Conservation (phyloP, 2,329 filamentous ascomycete species). For the Fusarium sp. region DNA sequence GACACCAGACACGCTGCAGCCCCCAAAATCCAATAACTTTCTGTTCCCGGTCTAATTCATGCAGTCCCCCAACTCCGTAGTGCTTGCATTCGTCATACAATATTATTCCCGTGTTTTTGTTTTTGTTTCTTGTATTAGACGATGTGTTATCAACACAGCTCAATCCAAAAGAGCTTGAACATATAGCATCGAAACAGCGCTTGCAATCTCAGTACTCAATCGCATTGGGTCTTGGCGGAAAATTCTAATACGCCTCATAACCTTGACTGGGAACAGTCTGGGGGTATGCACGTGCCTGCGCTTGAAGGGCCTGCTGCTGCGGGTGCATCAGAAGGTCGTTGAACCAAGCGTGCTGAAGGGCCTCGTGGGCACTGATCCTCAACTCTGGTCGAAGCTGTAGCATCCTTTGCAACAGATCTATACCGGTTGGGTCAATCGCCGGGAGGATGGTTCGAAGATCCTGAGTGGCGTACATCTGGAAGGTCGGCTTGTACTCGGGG, state of each 20-base stretch:
- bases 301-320: slow-evolving; percentile 58
- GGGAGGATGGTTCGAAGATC: slow-evolving; percentile 88
- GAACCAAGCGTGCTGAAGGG: slow-evolving; percentile 94
- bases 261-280: slow-evolving; percentile 56
- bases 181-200: slow-evolving; percentile 5
- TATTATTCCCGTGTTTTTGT: slow-evolving; percentile 26
- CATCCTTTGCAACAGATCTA: slow-evolving; percentile 91
- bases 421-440: slow-evolving; percentile 87
- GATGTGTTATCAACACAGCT: slow-evolving; percentile 15
- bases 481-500: slow-evolving; percentile 97
- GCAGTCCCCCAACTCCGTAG: slow-evolving; percentile 42
- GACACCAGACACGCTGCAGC: slow-evolving; percentile 18
- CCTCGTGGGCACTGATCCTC: slow-evolving; percentile 87
- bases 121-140: slow-evolving; percentile 6
- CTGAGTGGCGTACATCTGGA: slow-evolving; percentile 94
- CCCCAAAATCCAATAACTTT: slow-evolving; percentile 37
- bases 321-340: slow-evolving; percentile 74
- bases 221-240: neutral
- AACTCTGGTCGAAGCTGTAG: slow-evolving; percentile 93
- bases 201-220: slow-evolving; percentile 8
- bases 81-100: slow-evolving; percentile 31
- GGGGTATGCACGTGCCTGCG: slow-evolving; percentile 57
- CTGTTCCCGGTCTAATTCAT: slow-evolving; percentile 42
- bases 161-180: slow-evolving; percentile 12
- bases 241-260: slow-evolving; percentile 54